phyloP scores from a whole-genome alignment of 805 yeast genomes.

The Babjeviella inositovora region DNA sequence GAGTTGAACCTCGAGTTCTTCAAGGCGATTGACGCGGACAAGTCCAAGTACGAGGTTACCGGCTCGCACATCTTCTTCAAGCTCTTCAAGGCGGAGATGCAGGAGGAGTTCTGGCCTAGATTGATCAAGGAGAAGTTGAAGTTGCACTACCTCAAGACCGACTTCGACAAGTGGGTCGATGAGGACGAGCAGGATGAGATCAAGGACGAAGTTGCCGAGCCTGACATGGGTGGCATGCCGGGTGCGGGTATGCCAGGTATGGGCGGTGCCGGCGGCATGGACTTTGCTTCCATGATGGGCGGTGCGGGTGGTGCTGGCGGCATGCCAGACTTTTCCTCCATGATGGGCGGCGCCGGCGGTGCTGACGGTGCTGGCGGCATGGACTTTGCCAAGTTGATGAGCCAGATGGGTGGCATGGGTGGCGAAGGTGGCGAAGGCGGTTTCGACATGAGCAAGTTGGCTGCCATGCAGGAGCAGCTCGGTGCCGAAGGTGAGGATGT shows the following conservation, averaged over 20 bases:
- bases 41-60: slow-evolving; percentile 38
- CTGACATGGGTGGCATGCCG: slow-evolving; percentile 13
- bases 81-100: slow-evolving; percentile 50
- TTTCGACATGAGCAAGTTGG: slow-evolving; percentile 16
- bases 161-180: slow-evolving; percentile 95
- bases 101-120: slow-evolving; percentile 89
- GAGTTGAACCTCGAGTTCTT: slow-evolving; percentile 59
- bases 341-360: slow-evolving; percentile 9
- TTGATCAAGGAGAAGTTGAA: slow-evolving; percentile 76
- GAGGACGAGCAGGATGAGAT: slow-evolving; percentile 90
- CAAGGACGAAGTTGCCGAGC: slow-evolving; percentile 24
- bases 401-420: slow-evolving; percentile 10
- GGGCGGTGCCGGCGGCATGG: slow-evolving; percentile 22
- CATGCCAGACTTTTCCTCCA: slow-evolving; percentile 6
- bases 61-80: slow-evolving; percentile 52
- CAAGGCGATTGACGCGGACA: slow-evolving; percentile 54
- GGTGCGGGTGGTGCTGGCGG: slow-evolving; percentile 12
- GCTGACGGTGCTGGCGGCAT: slow-evolving; percentile 11
- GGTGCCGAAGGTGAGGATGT: too few species aligned
- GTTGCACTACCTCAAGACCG: slow-evolving; percentile 75
- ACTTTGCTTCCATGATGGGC: slow-evolving; percentile 6
- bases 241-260: slow-evolving; percentile 12
- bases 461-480: too few species aligned
- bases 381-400: slow-evolving; percentile 10
- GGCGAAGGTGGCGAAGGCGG: slow-evolving; percentile 11